Evolutionary conservation across 768 basidiomycete species (phyloP).

Genomic region (Hygrophoropsis aurantiaca): DNA sequence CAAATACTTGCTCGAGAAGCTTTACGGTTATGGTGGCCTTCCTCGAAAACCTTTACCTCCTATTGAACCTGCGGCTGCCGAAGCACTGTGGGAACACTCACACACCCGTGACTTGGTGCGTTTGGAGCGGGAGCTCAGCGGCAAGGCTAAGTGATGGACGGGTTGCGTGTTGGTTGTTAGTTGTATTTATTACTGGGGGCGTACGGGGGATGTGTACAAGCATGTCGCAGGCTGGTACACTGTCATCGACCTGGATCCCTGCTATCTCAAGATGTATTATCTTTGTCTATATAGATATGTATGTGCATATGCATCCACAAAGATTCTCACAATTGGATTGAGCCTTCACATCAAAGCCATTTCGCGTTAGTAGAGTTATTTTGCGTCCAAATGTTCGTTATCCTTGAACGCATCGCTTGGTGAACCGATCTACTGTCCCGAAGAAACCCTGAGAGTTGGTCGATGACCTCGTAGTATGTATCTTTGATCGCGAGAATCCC

Average conservation of each 20-base stretch:
- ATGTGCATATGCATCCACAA: slow-evolving; percentile 6
- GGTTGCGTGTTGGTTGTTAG: background rate
- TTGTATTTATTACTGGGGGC: background rate
- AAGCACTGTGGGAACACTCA: slow-evolving; percentile 69
- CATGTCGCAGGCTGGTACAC: background rate
- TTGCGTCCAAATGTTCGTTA: too few relatives aligned
- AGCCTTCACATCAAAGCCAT: too few relatives aligned
- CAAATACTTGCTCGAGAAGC: slow-evolving; percentile 73
- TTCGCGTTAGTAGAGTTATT: too few relatives aligned
- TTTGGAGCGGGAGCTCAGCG: slow-evolving; percentile 58
- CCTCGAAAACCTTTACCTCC: slow-evolving; percentile 80
- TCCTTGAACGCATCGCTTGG: too few relatives aligned
- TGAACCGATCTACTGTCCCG: too few relatives aligned
- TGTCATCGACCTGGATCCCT: background rate
- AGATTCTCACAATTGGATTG: too few relatives aligned
- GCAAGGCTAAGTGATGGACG: slow-evolving; percentile 27
- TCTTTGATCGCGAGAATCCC: too few relatives aligned
- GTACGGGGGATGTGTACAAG: too few relatives aligned
- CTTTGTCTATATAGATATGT: background rate
- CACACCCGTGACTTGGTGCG: slow-evolving; percentile 68
- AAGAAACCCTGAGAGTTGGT: too few relatives aligned
- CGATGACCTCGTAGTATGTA: too few relatives aligned
- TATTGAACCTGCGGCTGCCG: slow-evolving; percentile 52
- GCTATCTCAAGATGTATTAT: too few relatives aligned
- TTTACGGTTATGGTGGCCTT: slow-evolving; percentile 78